phyloP scores from a whole-genome alignment of 2,329 filamentous ascomycete species.

The Fusarium sp. region DNA sequence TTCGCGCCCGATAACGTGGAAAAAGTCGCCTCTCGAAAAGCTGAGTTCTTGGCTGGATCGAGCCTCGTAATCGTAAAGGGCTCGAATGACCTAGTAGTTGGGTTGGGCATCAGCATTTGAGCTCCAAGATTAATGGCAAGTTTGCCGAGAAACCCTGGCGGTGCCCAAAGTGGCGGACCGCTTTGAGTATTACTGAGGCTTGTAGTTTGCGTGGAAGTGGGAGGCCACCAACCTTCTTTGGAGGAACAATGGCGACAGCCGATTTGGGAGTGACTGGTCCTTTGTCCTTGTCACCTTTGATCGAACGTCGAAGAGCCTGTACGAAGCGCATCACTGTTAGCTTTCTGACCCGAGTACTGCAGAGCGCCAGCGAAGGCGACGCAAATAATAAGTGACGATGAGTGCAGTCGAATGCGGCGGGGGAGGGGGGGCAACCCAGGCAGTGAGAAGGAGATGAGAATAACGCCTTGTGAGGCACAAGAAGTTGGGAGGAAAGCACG shows the following conservation, averaged over 20 bases:
- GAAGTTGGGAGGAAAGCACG: constrained; percentile 15
- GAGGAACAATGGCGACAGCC: constrained; percentile 87
- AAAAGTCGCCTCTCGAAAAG: constrained; percentile 96
- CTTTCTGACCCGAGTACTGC: constrained; percentile 37
- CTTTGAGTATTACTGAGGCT: constrained; percentile 34
- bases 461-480: constrained; percentile 20
- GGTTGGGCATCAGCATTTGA: constrained; percentile 37
- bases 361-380: constrained; percentile 26
- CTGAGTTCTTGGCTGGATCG: constrained; percentile 82
- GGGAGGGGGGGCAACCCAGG: constrained; percentile 29
- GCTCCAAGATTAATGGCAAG: constrained; percentile 18
- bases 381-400: constrained; percentile 25
- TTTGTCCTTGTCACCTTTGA: constrained; percentile 88
- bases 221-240: constrained; percentile 80
- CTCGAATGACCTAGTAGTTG: constrained; percentile 84
- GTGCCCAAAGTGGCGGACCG: constrained; percentile 25
- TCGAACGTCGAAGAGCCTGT: constrained; percentile 85
- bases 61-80: constrained; percentile 91
- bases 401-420: constrained; percentile 21
- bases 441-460: constrained; percentile 18
- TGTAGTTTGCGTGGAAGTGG: constrained; percentile 17
- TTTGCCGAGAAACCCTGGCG: constrained; percentile 31
- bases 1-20: constrained; percentile 96
- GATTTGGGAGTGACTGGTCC: constrained; percentile 86
- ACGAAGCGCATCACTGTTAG: constrained; percentile 61